A percentile compares a stretch with the other conserved stretches of the same genome.
These are phyloP conservation scores for Globisporangium irregulare DNA, from an alignment of 352 stramenopile species.

Conservation along the genomic window DNA sequence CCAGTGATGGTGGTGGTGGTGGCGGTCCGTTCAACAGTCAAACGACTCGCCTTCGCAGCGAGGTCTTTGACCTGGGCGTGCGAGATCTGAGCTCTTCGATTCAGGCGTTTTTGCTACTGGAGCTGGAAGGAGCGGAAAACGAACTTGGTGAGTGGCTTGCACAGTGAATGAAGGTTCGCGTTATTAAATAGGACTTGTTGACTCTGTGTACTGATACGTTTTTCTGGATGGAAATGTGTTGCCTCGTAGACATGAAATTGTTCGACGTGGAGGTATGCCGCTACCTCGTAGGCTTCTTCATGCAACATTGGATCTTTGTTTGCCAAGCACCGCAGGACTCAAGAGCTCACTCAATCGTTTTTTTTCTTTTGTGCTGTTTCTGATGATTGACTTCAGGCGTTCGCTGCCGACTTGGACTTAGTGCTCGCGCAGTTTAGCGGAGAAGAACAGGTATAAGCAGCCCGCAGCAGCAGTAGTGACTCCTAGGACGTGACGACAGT, in stretches of 20 bases:
- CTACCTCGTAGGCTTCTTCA: background rate
- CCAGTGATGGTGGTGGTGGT: constrained; percentile 14
- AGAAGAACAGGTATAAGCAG: background rate
- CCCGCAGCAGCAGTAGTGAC: background rate
- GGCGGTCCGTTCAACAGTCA: background rate
- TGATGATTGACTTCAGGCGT: constrained; percentile 23
- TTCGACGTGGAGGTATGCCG: constrained; percentile 39
- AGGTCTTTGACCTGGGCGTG: constrained; percentile 56
- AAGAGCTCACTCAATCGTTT: too few species aligned
- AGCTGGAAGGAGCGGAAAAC: constrained; percentile 32
- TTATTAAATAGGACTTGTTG: background rate
- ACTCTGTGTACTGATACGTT: background rate
- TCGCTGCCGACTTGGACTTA: constrained; percentile 41
- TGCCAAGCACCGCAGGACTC: too few species aligned
- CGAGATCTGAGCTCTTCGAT: constrained; percentile 38
- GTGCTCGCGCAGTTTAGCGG: constrained; percentile 50
- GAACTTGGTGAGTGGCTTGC: constrained; percentile 26
- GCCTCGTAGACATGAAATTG: constrained; percentile 36
- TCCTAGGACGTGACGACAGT: background rate
- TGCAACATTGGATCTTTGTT: background rate
- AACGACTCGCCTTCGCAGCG: constrained; percentile 29
- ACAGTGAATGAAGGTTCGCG: too few species aligned
- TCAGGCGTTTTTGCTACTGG: constrained; percentile 27
- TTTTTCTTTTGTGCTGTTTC: background rate
- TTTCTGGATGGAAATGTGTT: background rate